Evolutionary conservation across 2,329 filamentous ascomycete genomes (phyloP).

Genomic region (Leptographium lundbergii): DNA sequence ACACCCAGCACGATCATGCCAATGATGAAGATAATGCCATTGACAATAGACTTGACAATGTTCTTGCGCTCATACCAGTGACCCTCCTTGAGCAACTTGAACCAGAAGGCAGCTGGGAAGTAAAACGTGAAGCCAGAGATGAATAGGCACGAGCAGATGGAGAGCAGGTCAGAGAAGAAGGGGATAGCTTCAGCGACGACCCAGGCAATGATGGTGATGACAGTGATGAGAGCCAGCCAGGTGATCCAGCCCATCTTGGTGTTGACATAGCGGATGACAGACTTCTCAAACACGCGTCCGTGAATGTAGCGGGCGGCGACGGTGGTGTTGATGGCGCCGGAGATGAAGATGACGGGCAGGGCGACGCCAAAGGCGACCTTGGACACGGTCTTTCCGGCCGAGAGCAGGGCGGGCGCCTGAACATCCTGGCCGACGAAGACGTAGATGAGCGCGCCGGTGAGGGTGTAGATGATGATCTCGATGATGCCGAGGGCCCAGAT

Average conservation of each 20-base stretch:
- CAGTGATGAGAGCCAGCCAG: slow-evolving; percentile 44
- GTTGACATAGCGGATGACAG: slow-evolving; percentile 32
- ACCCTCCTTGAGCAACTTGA: slow-evolving; percentile 20
- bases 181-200: slow-evolving; percentile 62
- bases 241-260: slow-evolving; percentile 32
- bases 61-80: slow-evolving; percentile 17
- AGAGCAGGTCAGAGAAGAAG: slow-evolving; percentile 57
- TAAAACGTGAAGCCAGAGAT: slow-evolving; percentile 32
- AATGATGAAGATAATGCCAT: slow-evolving; percentile 2
- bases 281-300: slow-evolving; percentile 30
- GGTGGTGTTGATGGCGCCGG: slow-evolving; percentile 28
- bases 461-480: slow-evolving; percentile 6
- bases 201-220: slow-evolving; percentile 52
- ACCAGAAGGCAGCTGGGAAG: slow-evolving; percentile 22
- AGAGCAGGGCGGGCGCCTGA: slow-evolving; percentile 54
- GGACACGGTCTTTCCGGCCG: slow-evolving; percentile 42
- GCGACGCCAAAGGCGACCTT: slow-evolving; percentile 61
- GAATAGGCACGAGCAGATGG: slow-evolving; percentile 36
- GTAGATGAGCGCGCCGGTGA: slow-evolving; percentile 5
- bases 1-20: slow-evolving; percentile 3
- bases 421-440: slow-evolving; percentile 38
- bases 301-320: slow-evolving; percentile 32
- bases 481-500: slow-evolving; percentile 49
- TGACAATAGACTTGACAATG: slow-evolving; percentile 2
- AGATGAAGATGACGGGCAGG: slow-evolving; percentile 61